Base-by-base conservation (phyloP, 495 filamentous ascomycete genomes). In the Xylaria flabelliformis region DNA sequence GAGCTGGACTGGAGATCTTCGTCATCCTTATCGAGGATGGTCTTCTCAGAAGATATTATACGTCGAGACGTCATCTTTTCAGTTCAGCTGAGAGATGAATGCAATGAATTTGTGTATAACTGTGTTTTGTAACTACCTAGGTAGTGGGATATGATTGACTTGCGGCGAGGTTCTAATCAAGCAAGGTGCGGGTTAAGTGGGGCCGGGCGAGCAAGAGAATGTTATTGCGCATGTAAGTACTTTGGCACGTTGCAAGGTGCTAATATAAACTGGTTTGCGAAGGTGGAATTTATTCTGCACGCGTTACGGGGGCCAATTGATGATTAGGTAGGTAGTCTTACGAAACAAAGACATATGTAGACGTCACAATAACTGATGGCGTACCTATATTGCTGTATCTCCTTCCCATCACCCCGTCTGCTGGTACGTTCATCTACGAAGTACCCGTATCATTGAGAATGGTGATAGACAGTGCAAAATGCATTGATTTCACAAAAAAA, bases 41-140 rank as follows among this genome's bases (percentile, higher is more conserved):
- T 82, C 77, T 87, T 88, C 75, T 89, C 88, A 10, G 81, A 81
- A 24, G 85, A 84, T 71, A 86, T 78, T 74, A 86, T 89, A 70
- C 89, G 81, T 78, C 88, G 83, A 41, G 88, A 87, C 21, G 90
- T 81, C 90, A 92, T 92, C 55, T 50, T 85, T 26, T 19, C 4
- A 26, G 15, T 9, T 68, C 19, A 21, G 24, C 10, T 7, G 10
- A 50, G 51, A n/a, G 53, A 24, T 4, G 2, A 7, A 12, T 39
- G 3, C 8, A 21, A 39, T 34, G 8, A n/a, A 13, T 21, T 67
- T 29, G n/a, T 44, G 48, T 67, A 53, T 41, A n/a, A 15, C 32
- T 53, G 29, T 41, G 24, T 44, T 53, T 51, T 36, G 42, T 51
- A 50, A 26, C n/a, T 26, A 32, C 50, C 21, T 21, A 55, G 3